A percentile compares a stretch with the other conserved stretches of the same genome.
These are phyloP conservation scores for Lepidium sativum DNA, from an alignment of 345 rosid species.

Conservation along the genomic window DNA sequence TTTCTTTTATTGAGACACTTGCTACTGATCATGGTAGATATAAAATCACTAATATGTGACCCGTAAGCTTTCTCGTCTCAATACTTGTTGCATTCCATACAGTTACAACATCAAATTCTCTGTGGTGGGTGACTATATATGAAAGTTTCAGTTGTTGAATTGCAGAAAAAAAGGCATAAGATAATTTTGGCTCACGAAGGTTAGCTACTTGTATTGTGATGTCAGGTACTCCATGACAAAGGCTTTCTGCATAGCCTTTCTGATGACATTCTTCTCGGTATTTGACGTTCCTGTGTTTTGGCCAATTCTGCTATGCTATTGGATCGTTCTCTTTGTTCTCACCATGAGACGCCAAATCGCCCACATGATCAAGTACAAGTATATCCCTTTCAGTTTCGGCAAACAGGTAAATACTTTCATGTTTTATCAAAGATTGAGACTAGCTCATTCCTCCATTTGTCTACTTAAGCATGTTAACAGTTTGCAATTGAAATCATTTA, in stretches of 20 bases:
- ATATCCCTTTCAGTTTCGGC: constrained; percentile 53
- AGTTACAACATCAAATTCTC: background rate
- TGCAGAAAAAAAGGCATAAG: background rate
- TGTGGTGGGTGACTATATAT: background rate
- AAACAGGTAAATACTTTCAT: constrained; percentile 44
- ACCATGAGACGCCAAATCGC: constrained; percentile 69
- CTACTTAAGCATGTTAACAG: background rate
- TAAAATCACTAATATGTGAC: background rate
- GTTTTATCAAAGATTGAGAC: background rate
- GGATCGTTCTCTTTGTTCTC: constrained; percentile 58
- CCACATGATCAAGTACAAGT: constrained; percentile 70
- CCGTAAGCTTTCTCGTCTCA: background rate
- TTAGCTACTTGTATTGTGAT: constrained; percentile 5
- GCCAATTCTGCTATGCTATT: constrained; percentile 64
- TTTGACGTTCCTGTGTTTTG: constrained; percentile 77
- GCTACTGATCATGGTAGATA: constrained; percentile 3
- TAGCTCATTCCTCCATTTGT: background rate
- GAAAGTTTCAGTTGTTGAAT: background rate
- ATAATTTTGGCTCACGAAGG: background rate
- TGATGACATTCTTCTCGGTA: constrained; percentile 62
- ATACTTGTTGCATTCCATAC: background rate
- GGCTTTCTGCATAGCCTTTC: constrained; percentile 54
- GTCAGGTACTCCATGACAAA: constrained; percentile 66
- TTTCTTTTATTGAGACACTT: background rate
- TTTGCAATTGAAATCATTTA: background rate